These are phyloP conservation scores for Rhizopogon vinicolor DNA, from an alignment of 768 basidiomycete genomes.

Conservation along the genomic window DNA sequence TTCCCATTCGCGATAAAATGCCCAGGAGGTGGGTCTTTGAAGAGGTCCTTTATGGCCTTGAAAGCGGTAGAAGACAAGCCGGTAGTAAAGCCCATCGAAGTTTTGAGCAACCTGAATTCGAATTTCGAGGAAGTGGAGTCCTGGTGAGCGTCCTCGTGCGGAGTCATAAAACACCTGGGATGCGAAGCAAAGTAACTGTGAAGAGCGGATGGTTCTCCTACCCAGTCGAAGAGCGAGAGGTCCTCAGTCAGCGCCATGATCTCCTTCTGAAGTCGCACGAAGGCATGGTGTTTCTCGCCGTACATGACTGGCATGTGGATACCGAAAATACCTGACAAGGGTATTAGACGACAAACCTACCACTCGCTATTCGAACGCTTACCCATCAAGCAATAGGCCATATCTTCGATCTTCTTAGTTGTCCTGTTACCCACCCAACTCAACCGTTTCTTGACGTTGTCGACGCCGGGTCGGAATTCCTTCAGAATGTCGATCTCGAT, in stretches of 20 bases:
- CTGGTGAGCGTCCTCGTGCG: neutral
- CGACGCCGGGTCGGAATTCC: conserved; percentile 19
- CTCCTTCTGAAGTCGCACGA: conserved; percentile 21
- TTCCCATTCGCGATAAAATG: conserved; percentile 25
- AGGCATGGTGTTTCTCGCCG: conserved; percentile 23
- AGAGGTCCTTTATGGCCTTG: conserved; percentile 13
- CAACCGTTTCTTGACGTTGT: conserved; percentile 20
- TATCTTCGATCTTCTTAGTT: conserved; percentile 11
- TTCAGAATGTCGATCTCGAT: conserved; percentile 18
- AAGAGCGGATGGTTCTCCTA: conserved; percentile 14
- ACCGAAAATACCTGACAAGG: conserved; percentile 17
- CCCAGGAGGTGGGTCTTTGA: conserved; percentile 20
- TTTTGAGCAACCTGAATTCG: conserved; percentile 7
- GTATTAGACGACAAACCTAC: conserved; percentile 1
- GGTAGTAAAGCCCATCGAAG: conserved; percentile 5
- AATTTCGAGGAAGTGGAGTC: neutral
- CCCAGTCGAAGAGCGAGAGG: conserved; percentile 21
- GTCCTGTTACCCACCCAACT: conserved; percentile 22
- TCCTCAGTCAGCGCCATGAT: conserved; percentile 21
- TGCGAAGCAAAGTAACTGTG: conserved; percentile 21
- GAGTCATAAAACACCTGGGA: conserved; percentile 15
- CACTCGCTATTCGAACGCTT: neutral
- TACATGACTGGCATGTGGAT: conserved; percentile 24
- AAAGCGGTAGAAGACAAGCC: conserved; percentile 12
- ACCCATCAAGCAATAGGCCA: conserved; percentile 4